Evolutionary conservation across 2,329 filamentous ascomycete genomes (phyloP).

Genomic region (Beauveria sp.): DNA sequence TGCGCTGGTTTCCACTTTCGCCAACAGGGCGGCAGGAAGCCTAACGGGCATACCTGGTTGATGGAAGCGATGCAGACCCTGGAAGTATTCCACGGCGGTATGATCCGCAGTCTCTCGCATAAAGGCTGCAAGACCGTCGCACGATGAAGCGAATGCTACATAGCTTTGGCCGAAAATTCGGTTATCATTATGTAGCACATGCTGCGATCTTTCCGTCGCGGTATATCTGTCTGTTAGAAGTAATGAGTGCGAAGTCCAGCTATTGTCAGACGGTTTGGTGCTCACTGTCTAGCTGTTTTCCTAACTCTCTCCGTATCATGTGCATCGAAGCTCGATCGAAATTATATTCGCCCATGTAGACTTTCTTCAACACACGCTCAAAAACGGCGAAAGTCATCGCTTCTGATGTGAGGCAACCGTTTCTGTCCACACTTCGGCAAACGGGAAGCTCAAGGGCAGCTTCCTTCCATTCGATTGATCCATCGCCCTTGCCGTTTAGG

Average conservation of each 20-base stretch:
- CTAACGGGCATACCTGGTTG: neutral
- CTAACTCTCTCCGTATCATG: slow-evolving; percentile 1
- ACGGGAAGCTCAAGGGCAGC: neutral
- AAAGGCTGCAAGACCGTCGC: neutral
- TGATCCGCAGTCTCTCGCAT: neutral
- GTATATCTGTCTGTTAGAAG: neutral
- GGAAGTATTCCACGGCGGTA: neutral
- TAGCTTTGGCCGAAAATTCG: slow-evolving; percentile 6
- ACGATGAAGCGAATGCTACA: neutral
- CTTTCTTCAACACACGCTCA: neutral
- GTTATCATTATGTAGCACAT: slow-evolving; percentile 2
- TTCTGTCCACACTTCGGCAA: neutral
- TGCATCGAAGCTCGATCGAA: neutral
- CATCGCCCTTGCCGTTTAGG: neutral
- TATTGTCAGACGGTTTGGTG: neutral
- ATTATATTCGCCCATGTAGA: neutral
- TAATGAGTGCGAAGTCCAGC: neutral
- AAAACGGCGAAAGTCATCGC: neutral
- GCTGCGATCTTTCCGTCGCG: neutral
- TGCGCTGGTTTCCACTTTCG: neutral
- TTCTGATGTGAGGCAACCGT: neutral
- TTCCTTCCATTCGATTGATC: neutral
- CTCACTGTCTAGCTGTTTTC: slow-evolving; percentile 3
- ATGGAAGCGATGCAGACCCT: slow-evolving; percentile 1
- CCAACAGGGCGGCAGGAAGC: neutral